Evolutionary conservation across 2,329 filamentous ascomycete species (phyloP).

Genomic region (Xylariaceae sp.): DNA sequence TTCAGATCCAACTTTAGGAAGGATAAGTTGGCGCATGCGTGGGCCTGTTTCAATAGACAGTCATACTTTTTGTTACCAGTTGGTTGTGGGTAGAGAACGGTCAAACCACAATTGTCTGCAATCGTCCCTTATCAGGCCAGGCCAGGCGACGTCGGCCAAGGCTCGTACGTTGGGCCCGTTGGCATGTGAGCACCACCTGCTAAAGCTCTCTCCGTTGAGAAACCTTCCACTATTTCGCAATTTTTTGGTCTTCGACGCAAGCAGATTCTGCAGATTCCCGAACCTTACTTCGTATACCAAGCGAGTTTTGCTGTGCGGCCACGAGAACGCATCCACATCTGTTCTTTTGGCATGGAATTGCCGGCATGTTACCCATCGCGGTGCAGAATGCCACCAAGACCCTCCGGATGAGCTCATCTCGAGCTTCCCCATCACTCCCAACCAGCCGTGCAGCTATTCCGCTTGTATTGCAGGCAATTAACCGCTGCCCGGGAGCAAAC

Average conservation of each 20-base stretch:
- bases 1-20: too few relatives aligned
- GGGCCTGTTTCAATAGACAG: too few relatives aligned
- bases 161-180: conserved; percentile 9
- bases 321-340: conserved; percentile 1
- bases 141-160: conserved; percentile 13
- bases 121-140: background rate
- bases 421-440: conserved; percentile 2
- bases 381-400: conserved; percentile 40
- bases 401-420: conserved; percentile 21
- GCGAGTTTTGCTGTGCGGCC: background rate
- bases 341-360: conserved; percentile 27
- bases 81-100: too few relatives aligned
- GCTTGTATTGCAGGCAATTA: conserved; percentile 9
- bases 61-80: too few relatives aligned
- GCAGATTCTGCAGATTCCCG: background rate
- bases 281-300: background rate
- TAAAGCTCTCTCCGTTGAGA: too few relatives aligned
- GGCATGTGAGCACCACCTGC: conserved; percentile 7
- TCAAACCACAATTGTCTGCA: background rate
- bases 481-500: background rate
- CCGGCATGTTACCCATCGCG: conserved; percentile 41
- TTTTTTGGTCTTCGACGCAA: too few relatives aligned
- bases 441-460: conserved; percentile 2
- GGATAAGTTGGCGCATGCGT: too few relatives aligned
- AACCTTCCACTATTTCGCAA: too few relatives aligned